phyloP scores from a whole-genome alignment of 768 basidiomycete species.

The Suillus luteus region DNA sequence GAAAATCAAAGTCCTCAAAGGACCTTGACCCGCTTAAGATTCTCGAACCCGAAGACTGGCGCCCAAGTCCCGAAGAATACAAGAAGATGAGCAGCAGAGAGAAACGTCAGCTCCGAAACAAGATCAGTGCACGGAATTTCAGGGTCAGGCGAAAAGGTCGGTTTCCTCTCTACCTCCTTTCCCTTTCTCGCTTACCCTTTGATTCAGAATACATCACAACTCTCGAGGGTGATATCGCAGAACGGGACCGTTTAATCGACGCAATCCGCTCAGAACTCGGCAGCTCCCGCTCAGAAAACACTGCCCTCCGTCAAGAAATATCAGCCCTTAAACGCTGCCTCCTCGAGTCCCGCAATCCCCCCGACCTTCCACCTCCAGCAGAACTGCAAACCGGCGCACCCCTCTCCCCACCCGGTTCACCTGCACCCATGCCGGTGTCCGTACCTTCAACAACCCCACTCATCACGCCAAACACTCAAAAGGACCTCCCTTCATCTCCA shows the following conservation, averaged over 20 bases:
- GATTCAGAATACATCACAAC: slow-evolving; percentile 87
- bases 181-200: background rate
- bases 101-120: slow-evolving; percentile 94
- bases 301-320: slow-evolving; percentile 79
- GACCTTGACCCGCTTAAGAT: slow-evolving; percentile 30
- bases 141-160: slow-evolving; percentile 90
- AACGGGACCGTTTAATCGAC: slow-evolving; percentile 88
- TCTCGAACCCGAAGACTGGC: slow-evolving; percentile 68
- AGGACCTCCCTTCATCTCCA: slow-evolving; percentile 71
- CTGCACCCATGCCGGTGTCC: slow-evolving; percentile 25
- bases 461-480: slow-evolving; percentile 71
- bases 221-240: slow-evolving; percentile 90
- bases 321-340: slow-evolving; percentile 71
- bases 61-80: slow-evolving; percentile 90
- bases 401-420: slow-evolving; percentile 17
- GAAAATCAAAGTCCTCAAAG: slow-evolving; percentile 27
- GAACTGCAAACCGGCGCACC: slow-evolving; percentile 34
- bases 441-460: slow-evolving; percentile 24
- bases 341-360: slow-evolving; percentile 60
- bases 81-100: slow-evolving; percentile 95
- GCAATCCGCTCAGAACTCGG: slow-evolving; percentile 85
- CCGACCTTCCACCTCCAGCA: slow-evolving; percentile 50
- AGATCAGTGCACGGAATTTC: slow-evolving; percentile 95
- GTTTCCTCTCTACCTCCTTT: slow-evolving; percentile 10
- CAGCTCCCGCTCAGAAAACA: slow-evolving; percentile 76